Percentiles rank a stretch among this genome's conserved stretches.
phyloP scores from a whole-genome alignment of 176 grass and related monocot species.

The Avena atlantica region DNA sequence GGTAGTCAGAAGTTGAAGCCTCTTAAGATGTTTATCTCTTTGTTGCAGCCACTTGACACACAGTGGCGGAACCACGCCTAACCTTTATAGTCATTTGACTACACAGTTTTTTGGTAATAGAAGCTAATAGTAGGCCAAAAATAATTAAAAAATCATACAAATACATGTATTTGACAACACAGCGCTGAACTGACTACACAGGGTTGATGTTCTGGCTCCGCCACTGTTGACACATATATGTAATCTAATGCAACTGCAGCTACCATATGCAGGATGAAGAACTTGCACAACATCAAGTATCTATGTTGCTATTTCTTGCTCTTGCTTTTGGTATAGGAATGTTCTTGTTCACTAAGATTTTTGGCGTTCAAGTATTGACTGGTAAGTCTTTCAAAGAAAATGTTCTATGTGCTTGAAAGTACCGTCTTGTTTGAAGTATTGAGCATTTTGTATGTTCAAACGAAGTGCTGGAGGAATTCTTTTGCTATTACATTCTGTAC shows the following conservation, averaged over 20 bases:
- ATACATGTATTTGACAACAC: no score
- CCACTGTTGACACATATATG: no score
- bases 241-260: conserved; percentile 25
- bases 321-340: conserved; percentile 83
- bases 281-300: conserved; percentile 90
- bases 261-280: conserved; percentile 68
- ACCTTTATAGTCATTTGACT: no score
- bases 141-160: no score
- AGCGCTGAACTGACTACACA: no score
- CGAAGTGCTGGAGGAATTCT: background rate
- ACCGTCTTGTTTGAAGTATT: conserved; percentile 20
- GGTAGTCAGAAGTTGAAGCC: background rate
- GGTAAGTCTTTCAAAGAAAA: conserved; percentile 48
- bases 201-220: no score
- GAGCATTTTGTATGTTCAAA: background rate
- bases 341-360: conserved; percentile 85
- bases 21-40: background rate
- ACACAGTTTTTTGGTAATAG: no score
- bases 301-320: conserved; percentile 82
- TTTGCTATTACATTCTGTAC: background rate
- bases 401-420: background rate
- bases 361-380: conserved; percentile 72
- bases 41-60: background rate
- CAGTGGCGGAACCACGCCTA: no score
- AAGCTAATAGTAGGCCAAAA: no score